These are phyloP conservation scores for Prunus mira DNA, from an alignment of 306 rosid species.

Conservation along the genomic window DNA sequence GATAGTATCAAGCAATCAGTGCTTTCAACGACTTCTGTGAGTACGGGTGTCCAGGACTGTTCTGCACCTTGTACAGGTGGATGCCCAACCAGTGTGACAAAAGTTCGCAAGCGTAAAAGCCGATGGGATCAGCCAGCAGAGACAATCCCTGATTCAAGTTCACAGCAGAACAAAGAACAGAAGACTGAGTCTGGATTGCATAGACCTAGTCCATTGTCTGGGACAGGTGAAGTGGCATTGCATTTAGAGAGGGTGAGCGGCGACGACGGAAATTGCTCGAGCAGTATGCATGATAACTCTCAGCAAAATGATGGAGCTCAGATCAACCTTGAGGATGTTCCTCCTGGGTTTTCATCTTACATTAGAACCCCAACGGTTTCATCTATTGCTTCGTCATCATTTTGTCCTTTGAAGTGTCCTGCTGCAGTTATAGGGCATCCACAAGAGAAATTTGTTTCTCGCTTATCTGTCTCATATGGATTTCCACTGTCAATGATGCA, in stretches of 20 bases:
- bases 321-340: conserved; percentile 60
- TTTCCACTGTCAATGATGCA: conserved; percentile 64
- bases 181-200: conserved; percentile 25
- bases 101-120: conserved; percentile 83
- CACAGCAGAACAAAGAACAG: conserved; percentile 39
- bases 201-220: conserved; percentile 22
- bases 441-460: conserved; percentile 69
- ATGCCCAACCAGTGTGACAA: conserved; percentile 36
- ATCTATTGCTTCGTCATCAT: conserved; percentile 30
- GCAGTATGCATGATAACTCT: conserved; percentile 12
- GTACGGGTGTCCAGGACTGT: conserved; percentile 46
- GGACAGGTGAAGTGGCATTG: conserved; percentile 9
- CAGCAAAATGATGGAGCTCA: conserved; percentile 42
- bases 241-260: conserved; percentile 11
- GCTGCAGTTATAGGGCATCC: conserved; percentile 53
- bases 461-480: conserved; percentile 79
- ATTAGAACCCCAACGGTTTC: conserved; percentile 29
- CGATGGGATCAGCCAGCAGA: conserved; percentile 98
- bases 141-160: conserved; percentile 31
- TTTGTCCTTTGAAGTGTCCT: conserved; percentile 32
- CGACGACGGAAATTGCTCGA: conserved; percentile 14
- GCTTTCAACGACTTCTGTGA: conserved; percentile 34
- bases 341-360: conserved; percentile 93
- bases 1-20: conserved; percentile 50
- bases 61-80: conserved; percentile 40